phyloP scores from a whole-genome alignment of 768 basidiomycete genomes.

The Plicaturopsis crispa region DNA sequence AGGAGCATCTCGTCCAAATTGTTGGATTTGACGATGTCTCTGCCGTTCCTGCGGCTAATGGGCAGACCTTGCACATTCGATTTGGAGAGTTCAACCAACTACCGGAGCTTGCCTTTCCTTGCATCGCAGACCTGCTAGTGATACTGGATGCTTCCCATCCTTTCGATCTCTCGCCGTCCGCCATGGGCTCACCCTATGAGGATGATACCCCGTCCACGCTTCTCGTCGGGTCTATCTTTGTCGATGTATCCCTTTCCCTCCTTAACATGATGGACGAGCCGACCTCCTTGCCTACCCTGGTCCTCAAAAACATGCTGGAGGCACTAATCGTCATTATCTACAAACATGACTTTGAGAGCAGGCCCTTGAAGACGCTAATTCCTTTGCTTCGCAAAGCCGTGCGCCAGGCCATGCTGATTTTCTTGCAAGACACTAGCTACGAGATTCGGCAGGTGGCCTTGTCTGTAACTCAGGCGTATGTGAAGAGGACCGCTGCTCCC shows the following conservation, averaged over 20 bases:
- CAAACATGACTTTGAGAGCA: slow-evolving; percentile 66
- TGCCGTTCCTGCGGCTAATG: slow-evolving; percentile 34
- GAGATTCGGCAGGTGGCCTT: slow-evolving; percentile 63
- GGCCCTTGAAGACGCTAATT: slow-evolving; percentile 46
- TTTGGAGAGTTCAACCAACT: slow-evolving; percentile 34
- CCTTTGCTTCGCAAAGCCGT: slow-evolving; percentile 45
- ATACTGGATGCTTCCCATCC: slow-evolving; percentile 54
- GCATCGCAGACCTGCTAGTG: slow-evolving; percentile 48
- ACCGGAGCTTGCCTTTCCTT: slow-evolving; percentile 39
- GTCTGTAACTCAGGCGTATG: slow-evolving; percentile 52
- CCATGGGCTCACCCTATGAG: slow-evolving; percentile 19
- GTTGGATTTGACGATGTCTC: slow-evolving; percentile 50
- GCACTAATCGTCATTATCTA: slow-evolving; percentile 56
- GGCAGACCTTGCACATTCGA: slow-evolving; percentile 44
- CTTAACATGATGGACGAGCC: slow-evolving; percentile 41
- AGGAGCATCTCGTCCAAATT: slow-evolving; percentile 37
- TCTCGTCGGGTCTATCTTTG: slow-evolving; percentile 56
- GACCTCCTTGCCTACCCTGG: slow-evolving; percentile 41
- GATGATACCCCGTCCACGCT: slow-evolving; percentile 35
- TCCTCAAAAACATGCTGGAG: slow-evolving; percentile 56
- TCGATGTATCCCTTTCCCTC: slow-evolving; percentile 50
- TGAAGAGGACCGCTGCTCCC: slow-evolving; percentile 45
- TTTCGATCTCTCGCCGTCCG: slow-evolving; percentile 38
- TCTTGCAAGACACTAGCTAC: slow-evolving; percentile 49
- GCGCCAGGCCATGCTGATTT: slow-evolving; percentile 38